Base-by-base conservation (phyloP, 1,139 yeast genomes). In the Saccharomyces pastorianus region DNA sequence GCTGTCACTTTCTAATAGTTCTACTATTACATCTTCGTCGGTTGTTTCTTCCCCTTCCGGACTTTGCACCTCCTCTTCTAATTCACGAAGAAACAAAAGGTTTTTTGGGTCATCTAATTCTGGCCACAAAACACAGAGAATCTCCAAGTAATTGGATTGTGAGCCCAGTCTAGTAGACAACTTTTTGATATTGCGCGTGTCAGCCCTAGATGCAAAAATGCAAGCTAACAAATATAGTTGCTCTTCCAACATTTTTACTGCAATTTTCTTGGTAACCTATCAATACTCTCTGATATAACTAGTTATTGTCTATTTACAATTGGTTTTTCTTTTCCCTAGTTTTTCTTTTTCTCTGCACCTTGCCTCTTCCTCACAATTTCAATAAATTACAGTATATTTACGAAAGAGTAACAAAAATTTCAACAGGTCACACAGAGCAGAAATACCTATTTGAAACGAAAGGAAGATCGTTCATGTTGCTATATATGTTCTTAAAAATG, bases 51-150 rank as follows among this genome's bases (percentile, higher is more conserved):
- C 44, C 5, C 17, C 14, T 9, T 34, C 48, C 3, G 44, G 13
- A 17, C n/a, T 38, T 38, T 11, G 23, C 44, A 4, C 25, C 25
- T 4, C n/a, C 13, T 17, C 25, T 38, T 44, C 17, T 6, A 8
- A 38, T 1, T 57, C 53, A 38, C 61, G 57, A 7, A 67, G 49
- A 47, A 61, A 64, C 11, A 48, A 32, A 44, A 68, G 51, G 3
- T 54, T 47, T 5, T 41, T 29, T 9, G 70, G 69, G 49, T 64
- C 64, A 31, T 59, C 64, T 23, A 63, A 49, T 54, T 67, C 72
- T 25, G 71, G 71, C 69, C 69, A 67, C 11, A 68, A 53, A 6
- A 65, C 64, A 48, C 65, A 60, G 9, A 64, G 50, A 2, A 58
- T 58, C 48, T 66, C 58, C 20, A 58, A 57, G 13, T 60, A 55